phyloP scores from a whole-genome alignment of 2,329 filamentous ascomycete genomes.

The Dothideomycetidae sp. region DNA sequence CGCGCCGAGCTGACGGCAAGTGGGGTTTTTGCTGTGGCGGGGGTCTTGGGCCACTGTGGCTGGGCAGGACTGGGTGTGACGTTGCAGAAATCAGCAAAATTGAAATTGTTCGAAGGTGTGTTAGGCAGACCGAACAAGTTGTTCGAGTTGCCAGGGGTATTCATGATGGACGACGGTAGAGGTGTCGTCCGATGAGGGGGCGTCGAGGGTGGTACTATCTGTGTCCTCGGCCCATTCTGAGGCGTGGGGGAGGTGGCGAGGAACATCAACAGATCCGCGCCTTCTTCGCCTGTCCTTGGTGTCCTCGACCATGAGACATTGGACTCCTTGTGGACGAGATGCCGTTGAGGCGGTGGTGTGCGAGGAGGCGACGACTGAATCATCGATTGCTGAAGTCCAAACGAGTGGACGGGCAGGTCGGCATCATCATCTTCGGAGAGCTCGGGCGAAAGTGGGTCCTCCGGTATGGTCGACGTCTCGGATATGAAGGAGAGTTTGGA shows the following conservation, averaged over 20 bases:
- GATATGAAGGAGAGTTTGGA: slow-evolving; percentile 69
- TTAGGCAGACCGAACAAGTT: slow-evolving; percentile 45
- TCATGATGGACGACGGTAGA: slow-evolving; percentile 74
- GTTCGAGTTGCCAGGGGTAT: slow-evolving; percentile 56
- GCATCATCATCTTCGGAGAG: slow-evolving; percentile 69
- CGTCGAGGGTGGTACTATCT: slow-evolving; percentile 39
- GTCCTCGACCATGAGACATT: slow-evolving; percentile 30
- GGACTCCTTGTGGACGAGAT: slow-evolving; percentile 27
- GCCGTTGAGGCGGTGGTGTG: slow-evolving; percentile 50
- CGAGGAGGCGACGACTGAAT: slow-evolving; percentile 68
- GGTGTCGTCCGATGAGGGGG: slow-evolving; percentile 42
- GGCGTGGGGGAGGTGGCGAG: slow-evolving; percentile 85
- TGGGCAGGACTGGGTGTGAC: slow-evolving; percentile 93
- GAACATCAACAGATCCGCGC: slow-evolving; percentile 73
- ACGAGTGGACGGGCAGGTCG: slow-evolving; percentile 62
- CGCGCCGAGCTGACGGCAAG: slow-evolving; percentile 52
- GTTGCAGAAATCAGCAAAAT: slow-evolving; percentile 95
- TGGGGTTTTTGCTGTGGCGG: slow-evolving; percentile 52
- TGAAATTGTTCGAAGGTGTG: slow-evolving; percentile 75
- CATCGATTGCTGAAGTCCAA: slow-evolving; percentile 40
- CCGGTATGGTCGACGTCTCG: slow-evolving; percentile 52
- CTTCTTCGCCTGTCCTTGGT: slow-evolving; percentile 58
- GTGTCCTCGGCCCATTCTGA: slow-evolving; percentile 38
- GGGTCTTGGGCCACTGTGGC: slow-evolving; percentile 57
- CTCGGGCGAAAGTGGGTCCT: slow-evolving; percentile 44